These are phyloP conservation scores for Ceratocystis colombiana DNA, from an alignment of 2,329 filamentous ascomycete genomes.

Conservation along the genomic window DNA sequence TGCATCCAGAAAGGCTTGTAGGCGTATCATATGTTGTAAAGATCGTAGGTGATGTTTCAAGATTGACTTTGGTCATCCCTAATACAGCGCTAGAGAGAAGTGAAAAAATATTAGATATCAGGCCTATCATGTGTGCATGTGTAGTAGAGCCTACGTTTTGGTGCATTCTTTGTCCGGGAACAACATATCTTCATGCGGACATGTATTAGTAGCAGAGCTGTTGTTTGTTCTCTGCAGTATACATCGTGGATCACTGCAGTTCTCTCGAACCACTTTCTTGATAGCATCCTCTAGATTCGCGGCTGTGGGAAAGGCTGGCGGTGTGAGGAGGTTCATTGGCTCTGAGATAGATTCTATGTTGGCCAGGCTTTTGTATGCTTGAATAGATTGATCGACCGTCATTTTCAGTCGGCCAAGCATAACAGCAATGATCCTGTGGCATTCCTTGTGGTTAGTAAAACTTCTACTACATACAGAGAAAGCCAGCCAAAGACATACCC, in stretches of 20 bases:
- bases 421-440: background rate
- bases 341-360: background rate
- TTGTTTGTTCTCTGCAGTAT: background rate
- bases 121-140: background rate
- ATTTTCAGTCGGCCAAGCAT: background rate
- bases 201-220: background rate
- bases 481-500: conserved; percentile 26
- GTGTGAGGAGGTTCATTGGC: background rate
- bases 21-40: conserved; percentile 30
- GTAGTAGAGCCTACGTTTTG: background rate
- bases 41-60: conserved; percentile 27
- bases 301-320: background rate
- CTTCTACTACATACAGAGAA: background rate
- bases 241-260: background rate
- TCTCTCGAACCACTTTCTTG: background rate
- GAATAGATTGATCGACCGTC: background rate
- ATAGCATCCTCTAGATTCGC: background rate
- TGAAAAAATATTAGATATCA: background rate
- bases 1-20: conserved; percentile 26
- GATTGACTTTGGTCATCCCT: background rate
- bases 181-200: background rate
- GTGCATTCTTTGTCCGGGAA: background rate
- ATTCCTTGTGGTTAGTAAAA: too few species aligned
- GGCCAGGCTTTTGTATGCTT: background rate
- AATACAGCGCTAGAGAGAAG: background rate